phyloP scores from a whole-genome alignment of 805 yeast genomes.

The Candida maris region DNA sequence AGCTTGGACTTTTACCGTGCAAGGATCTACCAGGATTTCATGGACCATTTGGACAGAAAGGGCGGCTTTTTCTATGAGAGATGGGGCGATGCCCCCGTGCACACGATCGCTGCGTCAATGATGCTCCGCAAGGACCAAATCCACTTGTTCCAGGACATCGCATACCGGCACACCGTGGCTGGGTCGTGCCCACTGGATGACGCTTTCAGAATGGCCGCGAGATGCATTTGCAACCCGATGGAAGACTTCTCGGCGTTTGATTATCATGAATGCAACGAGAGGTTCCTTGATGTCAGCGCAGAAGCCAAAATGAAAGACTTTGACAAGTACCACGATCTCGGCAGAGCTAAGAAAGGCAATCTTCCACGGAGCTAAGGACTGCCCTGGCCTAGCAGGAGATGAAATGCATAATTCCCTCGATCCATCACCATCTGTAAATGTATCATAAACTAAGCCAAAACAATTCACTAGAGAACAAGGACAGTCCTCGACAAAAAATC shows the following conservation, averaged over 20 bases:
- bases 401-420: no score
- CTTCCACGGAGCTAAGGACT: no score
- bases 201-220: constrained; percentile 46
- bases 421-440: no score
- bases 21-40: constrained; percentile 53
- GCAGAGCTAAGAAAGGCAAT: no score
- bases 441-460: no score
- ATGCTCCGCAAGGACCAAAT: constrained; percentile 57
- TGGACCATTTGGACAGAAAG: constrained; percentile 55
- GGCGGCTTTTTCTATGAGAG: constrained; percentile 87
- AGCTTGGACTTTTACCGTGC: constrained; percentile 63
- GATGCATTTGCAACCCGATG: constrained; percentile 69
- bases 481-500: no score
- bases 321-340: constrained; percentile 24
- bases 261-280: constrained; percentile 25
- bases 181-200: constrained; percentile 73
- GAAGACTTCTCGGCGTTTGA: constrained; percentile 63
- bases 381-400: no score
- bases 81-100: constrained; percentile 79
- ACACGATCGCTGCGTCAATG: constrained; percentile 41
- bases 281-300: constrained; percentile 21
- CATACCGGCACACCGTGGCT: constrained; percentile 79
- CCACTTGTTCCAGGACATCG: constrained; percentile 76
- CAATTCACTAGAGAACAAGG: no score
- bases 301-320: constrained; percentile 22